Evolutionary conservation across 371 early-diverging fungal species (phyloP).

Genomic region (Synchytrium microbalum): DNA sequence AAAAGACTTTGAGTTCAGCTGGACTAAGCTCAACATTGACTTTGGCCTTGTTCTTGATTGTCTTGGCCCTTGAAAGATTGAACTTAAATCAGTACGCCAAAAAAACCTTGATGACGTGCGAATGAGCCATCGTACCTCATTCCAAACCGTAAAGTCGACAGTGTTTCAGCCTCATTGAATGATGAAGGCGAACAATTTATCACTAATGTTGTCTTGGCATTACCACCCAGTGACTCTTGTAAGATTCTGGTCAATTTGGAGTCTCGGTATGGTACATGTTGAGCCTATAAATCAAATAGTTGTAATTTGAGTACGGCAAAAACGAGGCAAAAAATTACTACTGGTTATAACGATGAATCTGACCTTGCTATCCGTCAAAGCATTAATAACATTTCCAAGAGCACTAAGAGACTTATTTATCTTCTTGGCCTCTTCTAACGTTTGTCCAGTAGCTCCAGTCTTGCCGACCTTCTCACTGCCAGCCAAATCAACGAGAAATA

Average conservation of each 20-base stretch:
- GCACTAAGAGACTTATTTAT: slow-evolving; percentile 98
- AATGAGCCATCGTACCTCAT: slow-evolving; percentile 45
- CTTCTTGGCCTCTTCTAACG: slow-evolving; percentile 98
- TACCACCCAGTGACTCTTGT: slow-evolving; percentile 97
- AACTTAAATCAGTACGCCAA: slow-evolving; percentile 7
- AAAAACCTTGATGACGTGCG: too few species aligned
- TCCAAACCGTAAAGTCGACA: slow-evolving; percentile 94
- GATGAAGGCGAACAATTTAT: slow-evolving; percentile 95
- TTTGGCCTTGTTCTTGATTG: slow-evolving; percentile 97
- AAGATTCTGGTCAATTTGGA: slow-evolving; percentile 96
- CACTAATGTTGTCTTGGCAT: slow-evolving; percentile 92
- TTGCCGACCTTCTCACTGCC: slow-evolving; percentile 98
- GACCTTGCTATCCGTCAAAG: slow-evolving; percentile 87
- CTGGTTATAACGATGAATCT: neutral
- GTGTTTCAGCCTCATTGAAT: slow-evolving; percentile 92
- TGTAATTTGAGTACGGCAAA: neutral
- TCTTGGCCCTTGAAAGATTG: slow-evolving; percentile 65
- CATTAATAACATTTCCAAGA: slow-evolving; percentile 98
- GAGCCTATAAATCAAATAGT: slow-evolving; percentile 56
- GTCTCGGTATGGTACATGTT: slow-evolving; percentile 97
- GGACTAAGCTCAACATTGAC: slow-evolving; percentile 91
- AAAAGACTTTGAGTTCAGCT: slow-evolving; percentile 82
- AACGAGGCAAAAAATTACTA: neutral
- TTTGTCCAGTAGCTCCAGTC: slow-evolving; percentile 97
- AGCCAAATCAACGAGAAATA: slow-evolving; percentile 98